Evolutionary conservation across 352 stramenopile species (phyloP).

Genomic region (Globisporangium ultimum): DNA sequence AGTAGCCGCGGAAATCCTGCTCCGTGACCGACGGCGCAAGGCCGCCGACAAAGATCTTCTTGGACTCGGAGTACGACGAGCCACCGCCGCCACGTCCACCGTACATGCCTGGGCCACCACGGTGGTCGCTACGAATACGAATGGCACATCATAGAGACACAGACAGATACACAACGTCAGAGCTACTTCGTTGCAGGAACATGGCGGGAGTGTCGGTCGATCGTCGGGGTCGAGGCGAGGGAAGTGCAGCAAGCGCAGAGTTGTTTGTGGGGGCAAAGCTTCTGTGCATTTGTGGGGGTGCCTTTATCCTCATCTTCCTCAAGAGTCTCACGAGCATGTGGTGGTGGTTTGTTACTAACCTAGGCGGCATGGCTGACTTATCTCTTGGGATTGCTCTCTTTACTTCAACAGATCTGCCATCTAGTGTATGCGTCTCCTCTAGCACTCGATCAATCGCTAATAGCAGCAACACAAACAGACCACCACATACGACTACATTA

Average conservation of each 20-base stretch:
- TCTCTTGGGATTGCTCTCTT: constrained; percentile 90
- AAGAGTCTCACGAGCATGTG: constrained; percentile 19
- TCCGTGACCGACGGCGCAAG: constrained; percentile 83
- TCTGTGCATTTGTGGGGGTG: constrained; percentile 9
- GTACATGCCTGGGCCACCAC: constrained; percentile 11
- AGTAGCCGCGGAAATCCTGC: constrained; percentile 91
- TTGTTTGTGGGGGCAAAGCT: constrained; percentile 17
- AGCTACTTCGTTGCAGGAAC: not conserved
- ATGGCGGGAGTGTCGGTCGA: constrained; percentile 4
- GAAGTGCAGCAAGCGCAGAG: constrained; percentile 3
- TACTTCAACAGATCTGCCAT: constrained; percentile 90
- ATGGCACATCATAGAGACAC: not conserved
- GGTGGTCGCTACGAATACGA: constrained; percentile 22
- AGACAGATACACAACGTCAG: constrained; percentile 1
- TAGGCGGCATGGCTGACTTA: constrained; percentile 61
- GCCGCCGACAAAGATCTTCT: constrained; percentile 94
- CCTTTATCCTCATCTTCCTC: constrained; percentile 22
- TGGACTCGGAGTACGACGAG: constrained; percentile 57
- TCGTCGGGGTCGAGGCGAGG: not conserved
- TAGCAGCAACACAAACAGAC: constrained; percentile 8
- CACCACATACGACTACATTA: constrained; percentile 25
- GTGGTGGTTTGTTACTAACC: constrained; percentile 50
- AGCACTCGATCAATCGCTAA: constrained; percentile 81
- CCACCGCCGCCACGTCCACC: constrained; percentile 19
- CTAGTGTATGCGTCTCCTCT: constrained; percentile 85